phyloP scores from a whole-genome alignment of 148 eudicot species.

The Cornus kousa region DNA sequence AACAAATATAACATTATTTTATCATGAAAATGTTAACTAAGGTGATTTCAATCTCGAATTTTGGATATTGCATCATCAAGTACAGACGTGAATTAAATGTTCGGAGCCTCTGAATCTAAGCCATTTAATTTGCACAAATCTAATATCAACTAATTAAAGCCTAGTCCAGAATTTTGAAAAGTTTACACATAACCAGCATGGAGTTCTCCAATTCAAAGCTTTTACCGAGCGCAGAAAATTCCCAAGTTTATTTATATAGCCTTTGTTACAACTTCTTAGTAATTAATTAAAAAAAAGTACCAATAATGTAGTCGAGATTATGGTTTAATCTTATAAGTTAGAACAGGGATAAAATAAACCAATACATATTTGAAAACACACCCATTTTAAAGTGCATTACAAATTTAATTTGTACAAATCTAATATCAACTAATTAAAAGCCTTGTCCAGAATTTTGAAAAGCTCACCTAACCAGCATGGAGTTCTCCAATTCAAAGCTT shows the following conservation, averaged over 20 bases:
- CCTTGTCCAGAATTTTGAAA: background rate
- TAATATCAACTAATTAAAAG: background rate
- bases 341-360: no score
- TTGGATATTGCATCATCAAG: background rate
- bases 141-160: background rate
- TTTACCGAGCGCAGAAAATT: no score
- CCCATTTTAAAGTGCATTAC: no score
- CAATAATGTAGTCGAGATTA: no score
- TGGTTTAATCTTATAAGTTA: no score
- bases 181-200: background rate
- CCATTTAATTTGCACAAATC: conserved; percentile 1
- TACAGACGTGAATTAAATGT: background rate
- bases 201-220: conserved; percentile 2
- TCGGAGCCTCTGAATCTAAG: background rate
- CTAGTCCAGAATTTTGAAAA: background rate
- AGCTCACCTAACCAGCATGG: background rate
- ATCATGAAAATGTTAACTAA: conserved; percentile 5
- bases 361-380: no score
- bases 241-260: background rate
- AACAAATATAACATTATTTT: conserved; percentile 7
- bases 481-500: conserved; percentile 2
- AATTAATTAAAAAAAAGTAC: no score
- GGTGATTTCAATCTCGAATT: background rate
- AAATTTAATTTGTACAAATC: background rate
- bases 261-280: background rate